A percentile compares a stretch with the other conserved stretches of the same genome.
Evolutionary conservation across 2,329 filamentous ascomycete species (phyloP).

Genomic region (Nothophoma quercina): DNA sequence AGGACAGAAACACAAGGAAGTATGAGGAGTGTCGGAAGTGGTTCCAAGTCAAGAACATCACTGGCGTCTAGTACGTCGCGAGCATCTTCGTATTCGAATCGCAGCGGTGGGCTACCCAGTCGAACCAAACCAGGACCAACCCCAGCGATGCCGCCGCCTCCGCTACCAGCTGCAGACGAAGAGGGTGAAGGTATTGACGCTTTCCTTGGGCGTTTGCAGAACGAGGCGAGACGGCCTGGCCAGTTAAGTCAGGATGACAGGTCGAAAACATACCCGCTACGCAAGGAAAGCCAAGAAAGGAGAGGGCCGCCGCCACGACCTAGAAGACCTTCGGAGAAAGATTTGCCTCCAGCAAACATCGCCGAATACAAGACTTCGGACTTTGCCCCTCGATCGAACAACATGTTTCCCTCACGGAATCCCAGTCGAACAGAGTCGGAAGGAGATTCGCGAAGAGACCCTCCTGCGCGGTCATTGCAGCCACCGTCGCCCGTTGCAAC

Average conservation of each 20-base stretch:
- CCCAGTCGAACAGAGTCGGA: conserved; percentile 34
- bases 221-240: conserved; percentile 36
- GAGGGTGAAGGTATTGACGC: conserved; percentile 48
- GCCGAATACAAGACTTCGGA: conserved; percentile 28
- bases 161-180: conserved; percentile 29
- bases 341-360: conserved; percentile 28
- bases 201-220: conserved; percentile 48
- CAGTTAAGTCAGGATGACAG: conserved; percentile 25
- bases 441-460: conserved; percentile 8
- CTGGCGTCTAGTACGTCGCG: conserved; percentile 40
- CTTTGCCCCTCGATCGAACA: conserved; percentile 29
- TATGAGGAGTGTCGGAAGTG: conserved; percentile 36
- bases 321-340: conserved; percentile 40
- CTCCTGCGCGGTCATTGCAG: conserved; percentile 20
- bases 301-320: conserved; percentile 30
- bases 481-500: conserved; percentile 33
- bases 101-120: conserved; percentile 34
- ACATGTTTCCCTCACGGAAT: conserved; percentile 32
- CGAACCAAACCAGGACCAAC: conserved; percentile 21
- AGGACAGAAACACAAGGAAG: conserved; percentile 48
- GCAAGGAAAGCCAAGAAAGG: conserved; percentile 32
- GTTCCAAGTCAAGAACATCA: conserved; percentile 37
- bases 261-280: conserved; percentile 30
- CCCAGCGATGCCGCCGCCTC: conserved; percentile 25
- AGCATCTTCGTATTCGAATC: conserved; percentile 41